These are phyloP conservation scores for Tieghemiomyces parasiticus DNA, from an alignment of 192 early-diverging fungal species.

Conservation along the genomic window DNA sequence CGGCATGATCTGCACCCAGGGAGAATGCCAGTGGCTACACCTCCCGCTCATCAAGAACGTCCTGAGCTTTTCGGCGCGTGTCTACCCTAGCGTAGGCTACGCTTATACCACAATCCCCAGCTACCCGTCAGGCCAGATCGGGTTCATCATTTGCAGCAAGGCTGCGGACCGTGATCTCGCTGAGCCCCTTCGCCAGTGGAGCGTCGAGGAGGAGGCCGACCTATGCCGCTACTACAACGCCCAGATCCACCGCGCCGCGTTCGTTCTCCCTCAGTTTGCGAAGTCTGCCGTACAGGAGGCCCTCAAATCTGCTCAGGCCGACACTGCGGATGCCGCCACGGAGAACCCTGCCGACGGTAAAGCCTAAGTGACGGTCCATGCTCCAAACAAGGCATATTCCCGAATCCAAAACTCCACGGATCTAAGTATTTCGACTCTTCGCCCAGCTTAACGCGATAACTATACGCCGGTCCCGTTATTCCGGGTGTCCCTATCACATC, in stretches of 20 bases:
- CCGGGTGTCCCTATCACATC: too few relatives aligned
- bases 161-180: conserved; percentile 52
- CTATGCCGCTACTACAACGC: conserved; percentile 88
- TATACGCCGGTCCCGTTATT: too few relatives aligned
- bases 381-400: too few relatives aligned
- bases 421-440: too few relatives aligned
- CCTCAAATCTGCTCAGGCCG: too few relatives aligned
- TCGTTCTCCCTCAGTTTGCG: conserved; percentile 88
- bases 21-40: conserved; percentile 99
- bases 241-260: conserved; percentile 82
- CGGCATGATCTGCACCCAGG: conserved; percentile 93
- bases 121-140: conserved; percentile 96
- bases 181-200: conserved; percentile 60
- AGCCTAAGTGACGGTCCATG: too few relatives aligned
- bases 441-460: too few relatives aligned
- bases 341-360: too few relatives aligned
- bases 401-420: too few relatives aligned
- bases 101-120: conserved; percentile 92
- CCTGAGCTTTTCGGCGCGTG: conserved; percentile 51
- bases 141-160: conserved; percentile 88
- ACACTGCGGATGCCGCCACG: too few relatives aligned
- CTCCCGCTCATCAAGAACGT: conserved; percentile 84
- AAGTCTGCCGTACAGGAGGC: conserved; percentile 33
- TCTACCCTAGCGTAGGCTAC: conserved; percentile 89
- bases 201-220: conserved; percentile 63